Conservation (phyloP, 176 grass and related monocot species). For the Alopecurus myosuroides region DNA sequence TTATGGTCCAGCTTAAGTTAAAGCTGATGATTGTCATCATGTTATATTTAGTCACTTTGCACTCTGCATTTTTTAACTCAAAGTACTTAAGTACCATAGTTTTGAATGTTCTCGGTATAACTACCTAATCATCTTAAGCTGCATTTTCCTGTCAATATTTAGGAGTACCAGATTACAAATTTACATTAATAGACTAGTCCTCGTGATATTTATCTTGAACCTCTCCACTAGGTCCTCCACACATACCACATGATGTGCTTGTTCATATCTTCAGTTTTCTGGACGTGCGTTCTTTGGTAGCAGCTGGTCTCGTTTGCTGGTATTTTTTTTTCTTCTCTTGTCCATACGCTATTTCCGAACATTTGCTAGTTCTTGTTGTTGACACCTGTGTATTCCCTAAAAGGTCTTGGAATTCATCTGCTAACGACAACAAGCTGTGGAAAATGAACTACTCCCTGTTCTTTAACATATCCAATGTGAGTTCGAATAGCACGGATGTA, state of each 20-base stretch:
- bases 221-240: constrained; percentile 34
- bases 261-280: constrained; percentile 79
- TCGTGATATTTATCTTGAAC: constrained; percentile 20
- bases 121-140: neutral
- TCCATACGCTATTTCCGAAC: constrained; percentile 9
- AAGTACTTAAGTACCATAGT: neutral
- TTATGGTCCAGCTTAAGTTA: neutral
- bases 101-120: neutral
- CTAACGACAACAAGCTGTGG: constrained; percentile 70
- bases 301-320: constrained; percentile 72
- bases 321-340: constrained; percentile 35
- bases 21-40: neutral
- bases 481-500: neutral
- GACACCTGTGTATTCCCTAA: constrained; percentile 15
- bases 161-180: neutral
- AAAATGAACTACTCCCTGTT: constrained; percentile 55
- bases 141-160: constrained; percentile 6
- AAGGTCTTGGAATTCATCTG: constrained; percentile 91
- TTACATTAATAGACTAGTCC: neutral
- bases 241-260: constrained; percentile 74
- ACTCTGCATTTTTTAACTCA: constrained; percentile 1
- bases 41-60: neutral
- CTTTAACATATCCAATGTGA: constrained; percentile 28
- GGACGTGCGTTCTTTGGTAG: constrained; percentile 67
- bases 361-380: neutral